Evolutionary conservation across 176 grass and related monocot species (phyloP).

Genomic region (Carex littledalei): DNA sequence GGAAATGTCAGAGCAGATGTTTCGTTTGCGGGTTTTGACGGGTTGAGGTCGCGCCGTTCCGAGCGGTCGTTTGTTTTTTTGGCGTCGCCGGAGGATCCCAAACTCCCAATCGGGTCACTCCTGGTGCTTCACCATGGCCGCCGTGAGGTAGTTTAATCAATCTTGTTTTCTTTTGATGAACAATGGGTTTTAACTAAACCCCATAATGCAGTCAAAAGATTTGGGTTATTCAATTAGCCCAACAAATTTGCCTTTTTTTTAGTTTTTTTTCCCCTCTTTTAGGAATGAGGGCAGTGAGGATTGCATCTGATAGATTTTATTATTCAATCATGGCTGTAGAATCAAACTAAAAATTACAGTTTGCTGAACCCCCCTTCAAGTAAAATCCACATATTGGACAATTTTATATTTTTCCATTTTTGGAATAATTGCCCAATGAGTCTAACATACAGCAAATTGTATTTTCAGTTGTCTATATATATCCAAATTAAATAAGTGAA

Average conservation of each 20-base stretch:
- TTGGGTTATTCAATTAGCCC: neutral
- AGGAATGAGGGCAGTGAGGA: neutral
- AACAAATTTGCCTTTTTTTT: neutral
- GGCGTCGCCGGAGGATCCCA: conserved; percentile 43
- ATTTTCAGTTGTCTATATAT: neutral
- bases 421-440: neutral
- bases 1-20: conserved; percentile 75
- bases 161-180: neutral
- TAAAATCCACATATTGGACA: neutral
- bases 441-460: neutral
- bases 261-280: neutral
- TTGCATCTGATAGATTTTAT: neutral
- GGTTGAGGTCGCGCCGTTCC: conserved; percentile 65
- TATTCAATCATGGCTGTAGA: neutral
- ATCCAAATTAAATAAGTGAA: neutral
- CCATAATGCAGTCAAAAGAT: neutral
- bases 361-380: neutral
- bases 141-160: conserved; percentile 33
- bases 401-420: neutral
- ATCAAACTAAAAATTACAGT: neutral
- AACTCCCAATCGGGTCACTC: conserved; percentile 62
- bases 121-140: conserved; percentile 81
- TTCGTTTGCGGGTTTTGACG: conserved; percentile 85
- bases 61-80: conserved; percentile 90
- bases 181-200: neutral